Evolutionary conservation across 176 grass and related monocot genomes (phyloP).

Genomic region (Carex littledalei): DNA sequence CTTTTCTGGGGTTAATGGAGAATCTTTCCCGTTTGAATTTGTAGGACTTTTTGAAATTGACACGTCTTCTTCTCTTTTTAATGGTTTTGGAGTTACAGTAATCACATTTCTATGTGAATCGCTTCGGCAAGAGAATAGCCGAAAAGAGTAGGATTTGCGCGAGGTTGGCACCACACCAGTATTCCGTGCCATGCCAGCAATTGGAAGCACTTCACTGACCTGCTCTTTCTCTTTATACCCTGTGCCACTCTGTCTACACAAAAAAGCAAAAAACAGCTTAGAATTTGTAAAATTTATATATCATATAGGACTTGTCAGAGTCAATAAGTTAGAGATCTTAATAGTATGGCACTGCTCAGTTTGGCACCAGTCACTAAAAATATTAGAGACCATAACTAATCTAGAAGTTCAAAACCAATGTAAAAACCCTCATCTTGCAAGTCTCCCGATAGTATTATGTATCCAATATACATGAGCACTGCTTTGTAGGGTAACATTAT

Average conservation of each 20-base stretch:
- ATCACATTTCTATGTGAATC: slow-evolving; percentile 63
- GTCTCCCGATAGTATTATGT: neutral
- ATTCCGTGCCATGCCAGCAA: slow-evolving; percentile 23
- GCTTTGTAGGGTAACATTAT: neutral
- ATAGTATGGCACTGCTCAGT: neutral
- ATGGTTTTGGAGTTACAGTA: slow-evolving; percentile 36
- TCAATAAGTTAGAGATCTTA: neutral
- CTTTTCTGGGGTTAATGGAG: slow-evolving; percentile 51
- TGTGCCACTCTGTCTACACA: slow-evolving; percentile 98
- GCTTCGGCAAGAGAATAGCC: slow-evolving; percentile 68
- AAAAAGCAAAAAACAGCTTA: slow-evolving; percentile 43
- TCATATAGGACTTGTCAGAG: neutral
- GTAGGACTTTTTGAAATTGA: slow-evolving; percentile 28
- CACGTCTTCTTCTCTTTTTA: slow-evolving; percentile 47
- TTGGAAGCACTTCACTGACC: slow-evolving; percentile 28
- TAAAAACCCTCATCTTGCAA: neutral
- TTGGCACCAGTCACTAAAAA: neutral
- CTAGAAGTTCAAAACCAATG: neutral
- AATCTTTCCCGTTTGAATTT: slow-evolving; percentile 26
- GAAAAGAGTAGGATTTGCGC: slow-evolving; percentile 67
- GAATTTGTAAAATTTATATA: neutral
- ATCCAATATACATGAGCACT: neutral
- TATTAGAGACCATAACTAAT: neutral
- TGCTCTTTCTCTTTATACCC: slow-evolving; percentile 45
- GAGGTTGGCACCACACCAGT: slow-evolving; percentile 30